Evolutionary conservation across 192 early-diverging fungal genomes (phyloP), one percentile per base, ranked within the genome.

Genomic region (Backusella liffmaniae): DNA sequence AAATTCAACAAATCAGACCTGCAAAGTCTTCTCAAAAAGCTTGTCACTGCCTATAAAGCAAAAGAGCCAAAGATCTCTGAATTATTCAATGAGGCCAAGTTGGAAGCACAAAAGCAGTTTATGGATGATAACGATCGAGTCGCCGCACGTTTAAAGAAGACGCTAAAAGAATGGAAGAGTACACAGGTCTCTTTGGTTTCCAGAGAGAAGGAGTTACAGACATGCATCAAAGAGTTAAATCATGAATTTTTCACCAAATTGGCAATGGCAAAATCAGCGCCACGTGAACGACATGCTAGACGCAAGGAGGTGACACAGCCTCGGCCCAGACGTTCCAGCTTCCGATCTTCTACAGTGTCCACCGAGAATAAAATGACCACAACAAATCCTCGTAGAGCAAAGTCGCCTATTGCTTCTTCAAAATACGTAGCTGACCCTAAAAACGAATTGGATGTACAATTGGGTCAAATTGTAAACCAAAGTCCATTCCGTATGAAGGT

Each of bases 381-480:
- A 44, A 23, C 49, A 18, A 41, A 36, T 32, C 30, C 36, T 6
- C 66, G 77, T n/a, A 59, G 66, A 16, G 56, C 77, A 1, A 66
- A 56, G 37, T 73, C 77, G 21, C 77, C 77, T 23, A 37, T 49
- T 36, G 7, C 5, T n/a, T 36, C 21, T 4, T 13, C 35, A 39
- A 66, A 23, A n/a, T 74, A 74, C 18, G 65, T 76, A 2, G 32
- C 90, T 6, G 84, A 91, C 76, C 80, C 89, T 34, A 82, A 78
- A 21, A 87, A 85, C 66, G 82, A 80, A 23, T 67, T 91, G 34
- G 90, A 91, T 78, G 83, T 85, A 18, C 87, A 89, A 70, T 83
- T 90, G 4, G 90, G 83, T 4, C 74, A 79, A 29, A 85, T 91
- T 26, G 86, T 91, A 7, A 90, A 90, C 41, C 85, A 84, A 8